Percentiles rank a stretch among this genome's conserved stretches.
phyloP scores from a whole-genome alignment of 371 early-diverging fungal species.

The Vittaforma corneae region DNA sequence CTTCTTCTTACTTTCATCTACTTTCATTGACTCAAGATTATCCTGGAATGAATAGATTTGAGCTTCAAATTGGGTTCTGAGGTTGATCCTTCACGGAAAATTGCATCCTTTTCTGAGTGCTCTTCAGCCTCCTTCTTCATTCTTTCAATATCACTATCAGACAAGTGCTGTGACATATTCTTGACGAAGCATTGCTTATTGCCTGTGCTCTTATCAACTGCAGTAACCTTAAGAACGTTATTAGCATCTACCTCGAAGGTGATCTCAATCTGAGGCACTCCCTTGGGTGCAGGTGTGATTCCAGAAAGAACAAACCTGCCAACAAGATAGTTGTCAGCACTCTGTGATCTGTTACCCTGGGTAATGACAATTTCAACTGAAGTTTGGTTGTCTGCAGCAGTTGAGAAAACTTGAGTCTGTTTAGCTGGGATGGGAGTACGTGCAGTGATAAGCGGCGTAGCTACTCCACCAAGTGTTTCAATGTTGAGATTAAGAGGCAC shows the following conservation, averaged over 20 bases:
- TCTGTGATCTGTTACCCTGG: constrained; percentile 77
- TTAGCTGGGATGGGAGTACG: constrained; percentile 78
- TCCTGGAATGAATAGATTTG: constrained; percentile 22
- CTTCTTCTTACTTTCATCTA: constrained; percentile 33
- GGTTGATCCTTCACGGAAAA: constrained; percentile 12
- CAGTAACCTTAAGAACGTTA: constrained; percentile 64
- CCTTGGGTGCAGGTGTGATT: constrained; percentile 66
- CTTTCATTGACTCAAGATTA: constrained; percentile 11
- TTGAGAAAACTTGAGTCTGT: constrained; percentile 77
- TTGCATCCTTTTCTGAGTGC: constrained; percentile 39
- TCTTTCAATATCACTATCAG: constrained; percentile 61
- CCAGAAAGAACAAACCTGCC: constrained; percentile 77
- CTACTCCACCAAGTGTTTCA: constrained; percentile 85
- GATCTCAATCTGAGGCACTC: constrained; percentile 63
- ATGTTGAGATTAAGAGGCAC: constrained; percentile 77
- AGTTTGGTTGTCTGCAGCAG: constrained; percentile 80
- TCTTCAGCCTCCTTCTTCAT: constrained; percentile 62
- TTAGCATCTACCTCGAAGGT: constrained; percentile 65
- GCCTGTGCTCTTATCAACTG: constrained; percentile 62
- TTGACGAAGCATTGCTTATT: constrained; percentile 62
- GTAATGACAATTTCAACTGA: constrained; percentile 77
- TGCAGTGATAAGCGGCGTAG: constrained; percentile 79
- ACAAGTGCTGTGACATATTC: constrained; percentile 61
- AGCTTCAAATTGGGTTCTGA: constrained; percentile 20
- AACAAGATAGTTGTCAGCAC: constrained; percentile 78